Conservation (phyloP, 805 yeast genomes). For the Brettanomyces custersianus region DNA sequence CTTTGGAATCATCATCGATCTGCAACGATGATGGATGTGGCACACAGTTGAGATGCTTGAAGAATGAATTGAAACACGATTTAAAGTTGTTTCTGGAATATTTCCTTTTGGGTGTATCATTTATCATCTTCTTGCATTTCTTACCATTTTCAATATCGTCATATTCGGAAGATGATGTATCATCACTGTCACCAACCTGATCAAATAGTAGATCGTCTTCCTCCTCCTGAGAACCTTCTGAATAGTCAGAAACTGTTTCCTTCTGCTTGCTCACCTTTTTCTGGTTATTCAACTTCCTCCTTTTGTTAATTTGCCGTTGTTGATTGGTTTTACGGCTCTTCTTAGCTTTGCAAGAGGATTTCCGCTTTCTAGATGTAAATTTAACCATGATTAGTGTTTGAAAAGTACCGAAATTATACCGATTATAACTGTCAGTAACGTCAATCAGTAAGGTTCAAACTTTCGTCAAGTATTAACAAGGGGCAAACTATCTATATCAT, state of each 20-base stretch:
- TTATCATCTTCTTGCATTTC: background rate
- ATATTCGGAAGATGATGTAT: background rate
- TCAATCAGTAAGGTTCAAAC: too few species aligned
- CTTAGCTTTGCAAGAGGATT: too few species aligned
- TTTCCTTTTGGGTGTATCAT: background rate
- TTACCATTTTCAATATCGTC: background rate
- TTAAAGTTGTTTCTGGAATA: slow-evolving; percentile 14
- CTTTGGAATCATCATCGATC: slow-evolving; percentile 19
- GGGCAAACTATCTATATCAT: too few species aligned
- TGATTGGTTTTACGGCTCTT: background rate
- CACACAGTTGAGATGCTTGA: slow-evolving; percentile 16
- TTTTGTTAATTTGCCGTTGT: background rate
- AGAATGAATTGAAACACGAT: slow-evolving; percentile 18
- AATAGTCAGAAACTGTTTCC: background rate
- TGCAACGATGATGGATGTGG: slow-evolving; percentile 18
- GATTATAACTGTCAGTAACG: too few species aligned
- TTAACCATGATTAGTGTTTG: too few species aligned
- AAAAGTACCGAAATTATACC: too few species aligned
- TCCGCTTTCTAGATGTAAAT: too few species aligned
- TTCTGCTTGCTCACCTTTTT: background rate
- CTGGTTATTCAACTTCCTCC: too few species aligned
- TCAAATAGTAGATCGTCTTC: slow-evolving; percentile 1
- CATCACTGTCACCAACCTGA: background rate
- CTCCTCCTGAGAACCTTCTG: background rate
- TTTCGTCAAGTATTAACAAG: too few species aligned